Evolutionary conservation across 2,329 filamentous ascomycete genomes (phyloP), one percentile per base, ranked within the genome.

Genomic region (Pseudofabraea citricarpa): DNA sequence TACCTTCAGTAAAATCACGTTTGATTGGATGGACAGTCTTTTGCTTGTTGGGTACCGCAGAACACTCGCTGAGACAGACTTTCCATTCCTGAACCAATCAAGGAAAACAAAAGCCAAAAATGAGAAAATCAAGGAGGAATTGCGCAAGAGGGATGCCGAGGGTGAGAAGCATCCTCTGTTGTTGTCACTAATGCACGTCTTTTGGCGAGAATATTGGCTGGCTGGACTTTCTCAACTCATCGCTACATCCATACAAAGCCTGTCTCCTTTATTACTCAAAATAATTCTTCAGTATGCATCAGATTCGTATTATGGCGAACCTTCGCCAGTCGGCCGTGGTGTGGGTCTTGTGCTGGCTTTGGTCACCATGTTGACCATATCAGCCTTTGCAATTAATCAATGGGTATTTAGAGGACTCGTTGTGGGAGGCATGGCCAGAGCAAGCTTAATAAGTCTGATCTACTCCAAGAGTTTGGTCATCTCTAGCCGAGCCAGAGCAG

Each of bases 401-500:
- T 44, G 18, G 16, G 16, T 39, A 4, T 44, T 24, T 23, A 22
- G 41, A 33, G 41, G 41, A 15, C n/a, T 44, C 13, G 21, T 40
- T 9, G 23, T 39, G 13, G 41, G 41, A 20, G 41, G 41, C 31
- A 27, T 29, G 36, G 19, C 35, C 12, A 27, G 41, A 22, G 35
- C 35, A 26, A 40, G 22, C 26, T 20, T 44, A 9, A 40, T 44
- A 9, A 33, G n/a, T 8, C 33, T 44, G 7, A 44, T 44, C n/a
- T 40, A 29, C 21, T 22, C 22, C 5, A 44, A 44, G 23, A 32
- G 22, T 18, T 33, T 33, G 23, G 27, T 29, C 9, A 27, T 44
- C 13, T 44, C 41, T 18, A 40, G 35, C 19, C 33, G 36, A 40
- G 41, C 41, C 12, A 44, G 33, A 22, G 41, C 41, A n/a, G 41